Evolutionary conservation across 371 early-diverging fungal genomes (phyloP).

Genomic region (Mortierella sp.): DNA sequence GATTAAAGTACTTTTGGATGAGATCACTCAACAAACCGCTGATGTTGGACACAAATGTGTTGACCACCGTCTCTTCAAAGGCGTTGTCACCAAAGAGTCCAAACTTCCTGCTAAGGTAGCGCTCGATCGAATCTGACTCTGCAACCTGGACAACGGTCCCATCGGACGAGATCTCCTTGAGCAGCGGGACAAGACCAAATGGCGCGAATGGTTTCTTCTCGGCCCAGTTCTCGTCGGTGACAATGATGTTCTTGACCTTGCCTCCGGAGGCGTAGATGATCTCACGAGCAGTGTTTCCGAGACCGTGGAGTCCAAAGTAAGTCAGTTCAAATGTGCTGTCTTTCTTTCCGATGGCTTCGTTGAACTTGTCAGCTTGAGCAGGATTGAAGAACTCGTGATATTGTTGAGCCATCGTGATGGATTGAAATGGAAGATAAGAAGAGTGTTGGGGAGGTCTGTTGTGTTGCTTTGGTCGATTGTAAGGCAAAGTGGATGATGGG

Average conservation of each 20-base stretch:
- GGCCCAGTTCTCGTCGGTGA: slow-evolving; percentile 15
- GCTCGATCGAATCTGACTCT: slow-evolving; percentile 42
- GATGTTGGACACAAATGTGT: slow-evolving; percentile 6
- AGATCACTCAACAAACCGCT: not conserved
- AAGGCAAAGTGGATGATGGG: too few species aligned
- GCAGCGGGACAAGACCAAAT: slow-evolving; percentile 31
- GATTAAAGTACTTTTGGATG: not conserved
- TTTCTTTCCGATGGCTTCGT: not conserved
- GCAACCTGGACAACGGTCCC: slow-evolving; percentile 26
- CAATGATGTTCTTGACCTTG: slow-evolving; percentile 1
- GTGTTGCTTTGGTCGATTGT: too few species aligned
- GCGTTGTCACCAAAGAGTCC: slow-evolving; percentile 13
- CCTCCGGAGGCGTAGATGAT: slow-evolving; percentile 10
- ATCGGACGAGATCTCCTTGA: slow-evolving; percentile 28
- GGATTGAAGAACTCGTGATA: too few species aligned
- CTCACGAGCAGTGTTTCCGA: not conserved
- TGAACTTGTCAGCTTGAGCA: too few species aligned
- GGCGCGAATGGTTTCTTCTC: slow-evolving; percentile 18
- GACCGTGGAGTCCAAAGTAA: slow-evolving; percentile 36
- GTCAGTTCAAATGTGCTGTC: slow-evolving; percentile 20
- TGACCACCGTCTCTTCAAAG: slow-evolving; percentile 24
- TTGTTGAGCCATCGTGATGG: too few species aligned
- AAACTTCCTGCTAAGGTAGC: slow-evolving; percentile 41
- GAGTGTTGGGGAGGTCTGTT: too few species aligned
- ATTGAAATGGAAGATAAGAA: too few species aligned